phyloP scores from a whole-genome alignment of 257 asterid genomes.

The Nicotiana benthamiana region DNA sequence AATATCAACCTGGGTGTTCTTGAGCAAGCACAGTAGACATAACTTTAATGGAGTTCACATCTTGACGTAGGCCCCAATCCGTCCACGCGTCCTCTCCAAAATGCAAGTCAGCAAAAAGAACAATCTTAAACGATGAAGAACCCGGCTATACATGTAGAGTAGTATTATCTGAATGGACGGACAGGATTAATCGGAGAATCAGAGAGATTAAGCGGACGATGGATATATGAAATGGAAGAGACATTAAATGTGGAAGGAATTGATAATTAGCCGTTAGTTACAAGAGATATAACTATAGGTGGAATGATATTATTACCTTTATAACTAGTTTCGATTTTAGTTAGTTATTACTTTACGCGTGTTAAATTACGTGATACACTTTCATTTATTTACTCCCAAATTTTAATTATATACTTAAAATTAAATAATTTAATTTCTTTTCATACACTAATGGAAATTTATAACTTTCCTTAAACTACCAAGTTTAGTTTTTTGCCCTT shows the following conservation, averaged over 20 bases:
- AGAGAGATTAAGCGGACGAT: background rate
- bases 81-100: conserved; percentile 89
- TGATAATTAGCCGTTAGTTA: background rate
- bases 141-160: conserved; percentile 32
- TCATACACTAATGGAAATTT: too few species aligned
- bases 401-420: too few species aligned
- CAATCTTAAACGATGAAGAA: conserved; percentile 50
- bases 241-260: background rate
- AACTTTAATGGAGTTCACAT: conserved; percentile 41
- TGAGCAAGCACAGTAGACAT: conserved; percentile 60
- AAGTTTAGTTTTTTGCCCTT: too few species aligned
- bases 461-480: too few species aligned
- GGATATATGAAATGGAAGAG: background rate
- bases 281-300: background rate
- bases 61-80: conserved; percentile 80
- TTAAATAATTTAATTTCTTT: too few species aligned
- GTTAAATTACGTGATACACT: too few species aligned
- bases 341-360: too few species aligned
- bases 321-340: too few species aligned
- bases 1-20: conserved; percentile 58
- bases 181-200: conserved; percentile 7
- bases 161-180: conserved; percentile 8
- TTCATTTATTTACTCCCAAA: too few species aligned
- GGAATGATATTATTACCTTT: too few species aligned
- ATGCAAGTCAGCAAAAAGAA: conserved; percentile 83